These are phyloP conservation scores for Penicillium sp. DNA, from an alignment of 2,329 filamentous ascomycete species.

Conservation along the genomic window DNA sequence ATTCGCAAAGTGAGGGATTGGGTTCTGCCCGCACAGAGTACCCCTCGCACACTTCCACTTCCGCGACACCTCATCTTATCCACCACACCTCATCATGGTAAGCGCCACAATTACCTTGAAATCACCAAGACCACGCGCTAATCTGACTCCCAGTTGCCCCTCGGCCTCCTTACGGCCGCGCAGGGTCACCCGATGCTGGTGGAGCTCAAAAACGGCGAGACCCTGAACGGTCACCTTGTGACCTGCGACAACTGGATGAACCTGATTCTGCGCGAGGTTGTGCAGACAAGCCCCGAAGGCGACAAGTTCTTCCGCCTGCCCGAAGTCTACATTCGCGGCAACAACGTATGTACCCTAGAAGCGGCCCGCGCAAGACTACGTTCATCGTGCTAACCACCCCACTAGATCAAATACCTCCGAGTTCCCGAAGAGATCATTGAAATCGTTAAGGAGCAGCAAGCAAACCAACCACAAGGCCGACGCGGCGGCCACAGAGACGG, in stretches of 20 bases:
- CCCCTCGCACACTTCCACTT: constrained; percentile 22
- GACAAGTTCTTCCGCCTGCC: constrained; percentile 90
- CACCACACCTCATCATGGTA: constrained; percentile 23
- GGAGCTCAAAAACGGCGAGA: constrained; percentile 96
- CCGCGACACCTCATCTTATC: constrained; percentile 14
- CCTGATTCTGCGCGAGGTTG: constrained; percentile 91
- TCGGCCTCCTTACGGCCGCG: constrained; percentile 86
- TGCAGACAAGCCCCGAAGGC: constrained; percentile 92
- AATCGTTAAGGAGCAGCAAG: constrained; percentile 87
- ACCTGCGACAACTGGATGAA: constrained; percentile 99
- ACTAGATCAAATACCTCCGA: constrained; percentile 93
- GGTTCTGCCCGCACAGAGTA: constrained; percentile 4
- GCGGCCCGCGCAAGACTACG: background rate
- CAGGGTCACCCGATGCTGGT: constrained; percentile 98
- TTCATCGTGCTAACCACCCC: constrained; percentile 1
- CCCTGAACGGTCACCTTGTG: constrained; percentile 91
- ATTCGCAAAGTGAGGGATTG: background rate
- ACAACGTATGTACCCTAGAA: constrained; percentile 68
- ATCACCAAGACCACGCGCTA: background rate
- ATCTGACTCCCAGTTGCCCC: constrained; percentile 51
- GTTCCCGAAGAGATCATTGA: constrained; percentile 97
- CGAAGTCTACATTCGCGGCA: constrained; percentile 94
- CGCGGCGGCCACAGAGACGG: constrained; percentile 41
- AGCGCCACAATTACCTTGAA: background rate
- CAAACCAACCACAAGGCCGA: constrained; percentile 55